phyloP scores from a whole-genome alignment of 2,329 filamentous ascomycete species.

The Cryphonectria parasitica region DNA sequence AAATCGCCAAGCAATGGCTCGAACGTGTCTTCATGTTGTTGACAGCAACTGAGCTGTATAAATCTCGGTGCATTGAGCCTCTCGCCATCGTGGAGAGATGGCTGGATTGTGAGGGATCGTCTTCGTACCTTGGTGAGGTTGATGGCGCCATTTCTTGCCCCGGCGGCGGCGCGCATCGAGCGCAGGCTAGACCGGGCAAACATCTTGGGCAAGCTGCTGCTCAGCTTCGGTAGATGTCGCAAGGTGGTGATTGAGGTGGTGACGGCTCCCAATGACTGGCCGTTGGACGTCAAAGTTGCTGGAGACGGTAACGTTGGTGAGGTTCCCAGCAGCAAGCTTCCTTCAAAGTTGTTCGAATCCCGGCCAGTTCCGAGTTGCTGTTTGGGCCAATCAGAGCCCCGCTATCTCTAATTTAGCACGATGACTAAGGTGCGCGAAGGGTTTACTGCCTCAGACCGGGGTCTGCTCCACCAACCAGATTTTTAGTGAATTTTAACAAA shows the following conservation, averaged over 20 bases:
- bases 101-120: slow-evolving; percentile 17
- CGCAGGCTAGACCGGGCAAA: slow-evolving; percentile 91
- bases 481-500: not conserved
- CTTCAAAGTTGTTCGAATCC: slow-evolving; percentile 28
- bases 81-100: slow-evolving; percentile 2
- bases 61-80: not conserved
- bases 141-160: slow-evolving; percentile 73
- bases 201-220: slow-evolving; percentile 68
- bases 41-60: not conserved
- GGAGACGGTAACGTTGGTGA: slow-evolving; percentile 28
- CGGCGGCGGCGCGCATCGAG: slow-evolving; percentile 82
- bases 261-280: slow-evolving; percentile 44
- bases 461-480: not conserved
- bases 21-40: not conserved
- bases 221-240: slow-evolving; percentile 42
- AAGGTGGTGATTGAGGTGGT: slow-evolving; percentile 40
- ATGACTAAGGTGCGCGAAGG: slow-evolving; percentile 10
- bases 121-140: slow-evolving; percentile 71
- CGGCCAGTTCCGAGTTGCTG: slow-evolving; percentile 25
- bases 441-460: not conserved
- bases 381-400: slow-evolving; percentile 24
- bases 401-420: slow-evolving; percentile 21
- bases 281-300: slow-evolving; percentile 34
- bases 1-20: not conserved
- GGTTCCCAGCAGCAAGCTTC: slow-evolving; percentile 25